phyloP scores from a whole-genome alignment of 768 basidiomycete genomes.

The Terana coerulea region DNA sequence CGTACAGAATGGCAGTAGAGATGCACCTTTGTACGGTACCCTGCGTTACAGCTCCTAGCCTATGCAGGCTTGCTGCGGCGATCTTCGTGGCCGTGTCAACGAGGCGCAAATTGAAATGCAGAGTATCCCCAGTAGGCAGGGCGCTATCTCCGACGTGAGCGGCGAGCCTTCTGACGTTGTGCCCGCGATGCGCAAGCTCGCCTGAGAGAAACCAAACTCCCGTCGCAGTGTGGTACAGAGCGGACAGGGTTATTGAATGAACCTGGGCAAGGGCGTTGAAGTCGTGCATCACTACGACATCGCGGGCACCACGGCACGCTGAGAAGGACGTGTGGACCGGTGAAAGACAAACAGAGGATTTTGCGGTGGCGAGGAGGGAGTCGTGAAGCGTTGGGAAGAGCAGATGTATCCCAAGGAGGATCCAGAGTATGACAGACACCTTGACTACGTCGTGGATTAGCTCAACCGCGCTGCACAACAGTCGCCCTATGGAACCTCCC shows the following conservation, averaged over 20 bases:
- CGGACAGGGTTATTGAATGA: background rate
- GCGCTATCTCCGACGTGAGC: background rate
- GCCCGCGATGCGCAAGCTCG: conserved; percentile 1
- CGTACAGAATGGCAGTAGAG: too few species aligned
- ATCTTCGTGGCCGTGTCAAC: background rate
- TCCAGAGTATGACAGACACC: too few species aligned
- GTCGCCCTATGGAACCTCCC: too few species aligned
- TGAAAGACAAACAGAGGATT: too few species aligned
- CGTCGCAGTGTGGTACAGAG: background rate
- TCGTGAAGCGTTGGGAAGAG: too few species aligned
- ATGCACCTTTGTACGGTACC: too few species aligned
- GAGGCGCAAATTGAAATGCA: background rate
- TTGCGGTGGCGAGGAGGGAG: too few species aligned
- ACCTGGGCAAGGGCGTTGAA: conserved; percentile 3
- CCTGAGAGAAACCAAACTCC: background rate
- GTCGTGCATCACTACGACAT: conserved; percentile 5
- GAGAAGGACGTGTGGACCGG: background rate
- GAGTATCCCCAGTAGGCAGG: background rate
- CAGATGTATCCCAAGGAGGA: too few species aligned
- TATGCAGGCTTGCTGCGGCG: background rate
- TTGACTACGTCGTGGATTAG: too few species aligned
- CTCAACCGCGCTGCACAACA: too few species aligned
- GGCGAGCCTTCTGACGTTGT: background rate
- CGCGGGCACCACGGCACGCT: background rate
- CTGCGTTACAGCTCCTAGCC: background rate